Evolutionary conservation across 208 protist species (phyloP).

Genomic region (Crithidia fasciculata): DNA sequence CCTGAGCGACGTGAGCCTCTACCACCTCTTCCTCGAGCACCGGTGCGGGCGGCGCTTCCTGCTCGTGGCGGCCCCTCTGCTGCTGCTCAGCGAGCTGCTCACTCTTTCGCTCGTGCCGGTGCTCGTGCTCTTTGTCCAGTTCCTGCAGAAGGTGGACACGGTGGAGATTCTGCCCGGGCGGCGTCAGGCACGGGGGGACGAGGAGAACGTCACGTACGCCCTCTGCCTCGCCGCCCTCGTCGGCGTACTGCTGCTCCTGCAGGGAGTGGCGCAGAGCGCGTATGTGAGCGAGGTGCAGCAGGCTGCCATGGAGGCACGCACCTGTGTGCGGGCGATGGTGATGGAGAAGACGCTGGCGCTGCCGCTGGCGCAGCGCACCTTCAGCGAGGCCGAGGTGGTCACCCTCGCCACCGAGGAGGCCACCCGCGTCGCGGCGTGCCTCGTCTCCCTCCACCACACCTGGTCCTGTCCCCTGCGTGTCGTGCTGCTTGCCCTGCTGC

Average conservation of each 20-base stretch:
- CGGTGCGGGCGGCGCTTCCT: slow-evolving; percentile 58
- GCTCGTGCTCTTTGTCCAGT: slow-evolving; percentile 31
- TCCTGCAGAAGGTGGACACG: slow-evolving; percentile 19
- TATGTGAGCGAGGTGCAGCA: slow-evolving; percentile 54
- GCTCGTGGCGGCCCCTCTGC: slow-evolving; percentile 47
- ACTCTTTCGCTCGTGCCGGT: slow-evolving; percentile 39
- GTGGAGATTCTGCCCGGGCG: slow-evolving; percentile 12
- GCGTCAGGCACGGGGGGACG: slow-evolving; percentile 24
- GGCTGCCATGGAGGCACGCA: slow-evolving; percentile 56
- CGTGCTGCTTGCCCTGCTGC: slow-evolving; percentile 29
- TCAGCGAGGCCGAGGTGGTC: slow-evolving; percentile 56
- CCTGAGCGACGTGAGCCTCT: slow-evolving; percentile 54
- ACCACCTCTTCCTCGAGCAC: slow-evolving; percentile 69
- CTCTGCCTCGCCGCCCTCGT: slow-evolving; percentile 37
- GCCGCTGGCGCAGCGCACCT: slow-evolving; percentile 66
- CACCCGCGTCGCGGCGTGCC: slow-evolving; percentile 36
- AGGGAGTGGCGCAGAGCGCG: slow-evolving; percentile 46
- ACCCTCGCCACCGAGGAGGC: slow-evolving; percentile 55
- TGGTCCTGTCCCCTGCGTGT: slow-evolving; percentile 60
- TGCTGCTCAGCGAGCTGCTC: slow-evolving; percentile 54
- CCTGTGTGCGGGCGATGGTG: slow-evolving; percentile 54
- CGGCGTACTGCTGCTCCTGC: slow-evolving; percentile 46
- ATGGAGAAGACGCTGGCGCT: slow-evolving; percentile 69
- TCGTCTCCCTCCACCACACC: slow-evolving; percentile 57
- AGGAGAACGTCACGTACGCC: slow-evolving; percentile 25